A percentile compares a stretch with the other conserved stretches of the same genome.
Conservation (phyloP, 306 rosid genomes). For the Datisca glomerata region DNA sequence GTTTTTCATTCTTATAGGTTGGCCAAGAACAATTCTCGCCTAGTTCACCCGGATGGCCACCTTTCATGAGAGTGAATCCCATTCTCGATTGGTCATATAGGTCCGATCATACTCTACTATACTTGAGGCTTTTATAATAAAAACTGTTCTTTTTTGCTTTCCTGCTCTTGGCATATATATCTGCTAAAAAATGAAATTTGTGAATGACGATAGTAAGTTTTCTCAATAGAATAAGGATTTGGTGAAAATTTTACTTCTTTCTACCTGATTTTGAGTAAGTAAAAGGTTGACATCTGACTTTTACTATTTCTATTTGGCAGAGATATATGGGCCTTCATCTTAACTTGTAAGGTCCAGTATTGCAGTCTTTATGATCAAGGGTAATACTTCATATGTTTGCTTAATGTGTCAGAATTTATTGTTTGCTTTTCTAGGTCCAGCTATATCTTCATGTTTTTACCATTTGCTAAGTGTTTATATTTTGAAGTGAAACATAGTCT, state of each 20-base stretch:
- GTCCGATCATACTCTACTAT: too few relatives aligned
- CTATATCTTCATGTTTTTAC: background rate
- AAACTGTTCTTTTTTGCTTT: too few relatives aligned
- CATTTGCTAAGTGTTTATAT: background rate
- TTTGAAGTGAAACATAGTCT: background rate
- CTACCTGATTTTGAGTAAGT: too few relatives aligned
- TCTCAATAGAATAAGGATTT: too few relatives aligned
- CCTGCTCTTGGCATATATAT: conserved; percentile 1
- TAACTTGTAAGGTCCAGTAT: conserved; percentile 73
- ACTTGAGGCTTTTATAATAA: too few relatives aligned
- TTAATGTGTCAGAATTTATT: background rate
- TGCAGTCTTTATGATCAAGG: conserved; percentile 97
- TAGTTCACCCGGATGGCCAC: conserved; percentile 92
- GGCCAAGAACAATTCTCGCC: conserved; percentile 93
- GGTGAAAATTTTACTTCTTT: too few relatives aligned
- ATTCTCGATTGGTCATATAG: conserved; percentile 98
- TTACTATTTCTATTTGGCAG: conserved; percentile 40
- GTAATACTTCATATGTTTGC: conserved; percentile 30
- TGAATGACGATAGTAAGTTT: too few relatives aligned
- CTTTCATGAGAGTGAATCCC: conserved; percentile 98
- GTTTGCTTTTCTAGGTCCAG: conserved; percentile 2
- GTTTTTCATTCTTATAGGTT: conserved; percentile 35
- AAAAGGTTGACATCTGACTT: conserved; percentile 12
- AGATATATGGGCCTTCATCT: conserved; percentile 94
- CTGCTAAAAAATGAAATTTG: too few relatives aligned